Percentiles rank a stretch among this genome's conserved stretches.
These are phyloP conservation scores for Tagetes erecta DNA, from an alignment of 129 eudicot species.

Conservation along the genomic window DNA sequence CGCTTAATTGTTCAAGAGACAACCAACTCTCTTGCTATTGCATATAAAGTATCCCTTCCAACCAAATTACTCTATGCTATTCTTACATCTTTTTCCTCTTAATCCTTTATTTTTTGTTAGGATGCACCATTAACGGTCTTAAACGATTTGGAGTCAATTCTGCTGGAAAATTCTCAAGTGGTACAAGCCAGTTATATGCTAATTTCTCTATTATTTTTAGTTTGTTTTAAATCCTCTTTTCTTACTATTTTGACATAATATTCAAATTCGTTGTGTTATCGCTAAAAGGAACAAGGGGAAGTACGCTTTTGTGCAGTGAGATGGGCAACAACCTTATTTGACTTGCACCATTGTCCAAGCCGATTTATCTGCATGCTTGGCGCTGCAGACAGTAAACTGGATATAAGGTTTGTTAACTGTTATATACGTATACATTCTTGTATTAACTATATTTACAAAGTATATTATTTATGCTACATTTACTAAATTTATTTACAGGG, in stretches of 20 bases:
- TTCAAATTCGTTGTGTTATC: conserved; percentile 20
- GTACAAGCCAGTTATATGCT: conserved; percentile 39
- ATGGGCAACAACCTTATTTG: conserved; percentile 95
- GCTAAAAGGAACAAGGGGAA: conserved; percentile 80
- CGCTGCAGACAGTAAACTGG: conserved; percentile 78
- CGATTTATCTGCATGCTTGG: conserved; percentile 95
- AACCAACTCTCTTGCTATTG: conserved; percentile 79
- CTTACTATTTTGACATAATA: conserved; percentile 17
- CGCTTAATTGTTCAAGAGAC: conserved; percentile 91
- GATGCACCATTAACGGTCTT: conserved; percentile 74
- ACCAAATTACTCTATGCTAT: conserved; percentile 9
- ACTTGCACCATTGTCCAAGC: conserved; percentile 82
- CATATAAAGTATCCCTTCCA: conserved; percentile 61
- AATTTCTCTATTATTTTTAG: conserved; percentile 15
- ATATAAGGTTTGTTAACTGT: conserved; percentile 61
- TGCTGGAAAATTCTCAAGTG: conserved; percentile 81
- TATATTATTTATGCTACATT: conserved; percentile 20
- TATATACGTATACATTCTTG: conserved; percentile 2
- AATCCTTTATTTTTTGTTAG: conserved; percentile 42
- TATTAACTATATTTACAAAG: not conserved
- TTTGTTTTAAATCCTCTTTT: conserved; percentile 19
- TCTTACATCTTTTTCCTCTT: conserved; percentile 24
- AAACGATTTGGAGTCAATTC: conserved; percentile 72
- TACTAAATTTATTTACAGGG: conserved; percentile 47
- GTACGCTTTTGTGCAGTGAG: conserved; percentile 96